Base-by-base conservation (phyloP, 352 stramenopile genomes). In the Phytophthora cryptogea region DNA sequence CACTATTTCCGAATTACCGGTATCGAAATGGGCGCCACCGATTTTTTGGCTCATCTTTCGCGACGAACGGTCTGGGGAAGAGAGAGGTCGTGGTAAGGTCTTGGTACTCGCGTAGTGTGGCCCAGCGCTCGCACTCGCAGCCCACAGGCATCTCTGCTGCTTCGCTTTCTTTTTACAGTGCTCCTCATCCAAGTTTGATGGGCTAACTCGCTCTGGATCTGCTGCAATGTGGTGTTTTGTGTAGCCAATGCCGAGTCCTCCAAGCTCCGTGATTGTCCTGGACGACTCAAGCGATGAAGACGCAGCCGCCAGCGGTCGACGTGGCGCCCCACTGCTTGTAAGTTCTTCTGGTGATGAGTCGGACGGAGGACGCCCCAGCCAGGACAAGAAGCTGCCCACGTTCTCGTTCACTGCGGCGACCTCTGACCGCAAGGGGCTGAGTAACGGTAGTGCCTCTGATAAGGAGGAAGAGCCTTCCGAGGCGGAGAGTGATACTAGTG, bases 251-350 rank as follows among this genome's bases (percentile, higher is more conserved):
- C 43, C 53, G 40, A 72, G 59, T 65, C 63, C 54, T 9, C 37
- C 49, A 8, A 59, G 32, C 50, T 70, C 73, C 20, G 63, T 82
- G 17, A 84, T 86, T 45, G 54, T 80, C 31, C 31, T 86, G n/a
- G 74, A 84, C 44, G 76, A 83, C 32, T 80, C 66, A 11, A 80
- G 65, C 23, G 74, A 83, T 39, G 76, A 82, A n/a, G 74, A 78
- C 4, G 26, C 43, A 11, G 14, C 14, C 5, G 33, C 40, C 13
- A 63, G 8, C 27, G 23, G 40, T 1, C 28, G 40, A 32, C 47
- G 52, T 9, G 59, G 46, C 13, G 54, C 47, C 17, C 51, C 43
- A 13, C 28, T 72, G 45, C 14, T 50, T 10, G 39, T 63, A 6
- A 62, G 41, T 10, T 70, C 54, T 30, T 67, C 54, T 30, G 65